Percentiles rank a stretch among this genome's conserved stretches.
Conservation (phyloP, 345 rosid species). For the Acer saccharum region DNA sequence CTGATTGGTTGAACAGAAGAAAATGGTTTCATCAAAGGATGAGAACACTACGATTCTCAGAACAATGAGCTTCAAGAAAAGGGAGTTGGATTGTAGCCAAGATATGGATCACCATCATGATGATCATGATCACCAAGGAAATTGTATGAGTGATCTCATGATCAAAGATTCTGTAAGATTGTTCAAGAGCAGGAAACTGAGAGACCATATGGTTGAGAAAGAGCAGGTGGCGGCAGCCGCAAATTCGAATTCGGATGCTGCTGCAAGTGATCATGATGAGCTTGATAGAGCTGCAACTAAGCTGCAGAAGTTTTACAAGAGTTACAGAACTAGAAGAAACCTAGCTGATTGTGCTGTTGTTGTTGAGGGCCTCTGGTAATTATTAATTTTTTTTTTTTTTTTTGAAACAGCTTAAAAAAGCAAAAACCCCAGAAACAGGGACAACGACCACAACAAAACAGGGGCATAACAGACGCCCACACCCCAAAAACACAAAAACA, state of each 20-base stretch:
- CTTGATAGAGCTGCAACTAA: slow-evolving; percentile 16
- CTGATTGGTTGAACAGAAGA: not conserved
- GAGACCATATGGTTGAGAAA: too few species aligned
- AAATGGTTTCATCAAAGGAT: not conserved
- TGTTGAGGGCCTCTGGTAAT: slow-evolving; percentile 34
- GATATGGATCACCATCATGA: not conserved
- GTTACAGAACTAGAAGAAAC: slow-evolving; percentile 34
- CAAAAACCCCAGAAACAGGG: too few species aligned
- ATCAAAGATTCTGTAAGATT: too few species aligned
- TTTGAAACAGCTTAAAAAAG: too few species aligned
- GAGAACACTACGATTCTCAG: not conserved
- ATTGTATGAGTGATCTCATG: too few species aligned
- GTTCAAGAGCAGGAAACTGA: too few species aligned
- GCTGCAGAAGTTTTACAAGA: slow-evolving; percentile 36
- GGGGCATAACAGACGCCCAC: too few species aligned
- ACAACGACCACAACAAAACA: too few species aligned
- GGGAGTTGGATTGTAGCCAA: not conserved
- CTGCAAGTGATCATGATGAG: not conserved
- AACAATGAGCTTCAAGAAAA: slow-evolving; percentile 17
- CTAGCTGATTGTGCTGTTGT: slow-evolving; percentile 36
- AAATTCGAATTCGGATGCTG: too few species aligned
- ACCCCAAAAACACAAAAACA: too few species aligned
- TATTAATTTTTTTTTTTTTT: too few species aligned
- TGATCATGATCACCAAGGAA: not conserved
- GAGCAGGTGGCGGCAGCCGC: too few species aligned